These are phyloP conservation scores for Aureobasidium sp. DNA, from an alignment of 2,329 filamentous ascomycete species.

Conservation along the genomic window DNA sequence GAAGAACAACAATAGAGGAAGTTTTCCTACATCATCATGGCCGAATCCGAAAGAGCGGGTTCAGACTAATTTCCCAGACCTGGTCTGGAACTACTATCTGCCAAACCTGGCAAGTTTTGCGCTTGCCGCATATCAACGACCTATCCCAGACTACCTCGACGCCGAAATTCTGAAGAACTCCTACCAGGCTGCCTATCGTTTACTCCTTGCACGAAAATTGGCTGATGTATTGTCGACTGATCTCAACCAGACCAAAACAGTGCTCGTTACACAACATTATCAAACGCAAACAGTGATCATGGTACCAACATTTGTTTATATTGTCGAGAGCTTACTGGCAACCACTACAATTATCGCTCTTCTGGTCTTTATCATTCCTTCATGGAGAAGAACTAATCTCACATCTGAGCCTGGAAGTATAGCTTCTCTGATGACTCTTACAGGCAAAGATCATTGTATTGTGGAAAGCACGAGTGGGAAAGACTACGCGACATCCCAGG, in stretches of 20 bases:
- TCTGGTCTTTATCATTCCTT: slow-evolving; percentile 20
- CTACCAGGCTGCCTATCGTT: slow-evolving; percentile 33
- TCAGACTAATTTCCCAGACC: not conserved
- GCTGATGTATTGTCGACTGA: slow-evolving; percentile 22
- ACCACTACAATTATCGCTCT: slow-evolving; percentile 18
- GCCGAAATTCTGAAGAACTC: slow-evolving; percentile 24
- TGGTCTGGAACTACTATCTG: slow-evolving; percentile 15
- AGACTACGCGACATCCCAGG: not conserved
- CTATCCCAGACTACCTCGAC: slow-evolving; percentile 28
- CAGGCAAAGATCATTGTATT: slow-evolving; percentile 19
- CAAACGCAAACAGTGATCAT: slow-evolving; percentile 29
- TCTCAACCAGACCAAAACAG: slow-evolving; percentile 11
- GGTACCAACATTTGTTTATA: slow-evolving; percentile 30
- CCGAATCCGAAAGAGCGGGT: slow-evolving; percentile 18
- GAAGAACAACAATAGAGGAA: slow-evolving; percentile 11
- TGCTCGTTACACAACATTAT: slow-evolving; percentile 18
- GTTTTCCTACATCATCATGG: slow-evolving; percentile 16
- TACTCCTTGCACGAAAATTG: slow-evolving; percentile 34
- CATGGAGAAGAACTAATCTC: not conserved
- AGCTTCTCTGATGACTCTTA: slow-evolving; percentile 26
- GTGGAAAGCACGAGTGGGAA: not conserved
- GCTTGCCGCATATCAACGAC: slow-evolving; percentile 21
- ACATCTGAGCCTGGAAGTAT: slow-evolving; percentile 28
- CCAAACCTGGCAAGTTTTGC: slow-evolving; percentile 32
- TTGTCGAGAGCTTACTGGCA: slow-evolving; percentile 22